These are phyloP conservation scores for Cyclanthera cordifolia DNA, from an alignment of 306 rosid species.

Conservation along the genomic window DNA sequence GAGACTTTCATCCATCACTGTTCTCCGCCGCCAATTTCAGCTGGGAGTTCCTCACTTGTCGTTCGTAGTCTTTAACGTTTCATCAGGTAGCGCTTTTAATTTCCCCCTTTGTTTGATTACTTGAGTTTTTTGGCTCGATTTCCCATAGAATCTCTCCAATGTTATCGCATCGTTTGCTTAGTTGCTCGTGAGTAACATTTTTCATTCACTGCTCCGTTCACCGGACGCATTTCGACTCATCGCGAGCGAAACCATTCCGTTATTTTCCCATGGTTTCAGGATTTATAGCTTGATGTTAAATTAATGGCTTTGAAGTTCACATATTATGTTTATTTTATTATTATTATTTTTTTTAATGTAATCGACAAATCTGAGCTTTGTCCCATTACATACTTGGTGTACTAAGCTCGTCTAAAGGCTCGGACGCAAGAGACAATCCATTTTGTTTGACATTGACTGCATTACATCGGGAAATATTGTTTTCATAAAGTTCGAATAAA, in stretches of 20 bases:
- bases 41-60: background rate
- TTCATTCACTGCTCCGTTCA: background rate
- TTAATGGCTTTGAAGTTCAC: background rate
- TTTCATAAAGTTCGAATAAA: too few relatives aligned
- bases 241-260: background rate
- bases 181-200: background rate
- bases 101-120: too few relatives aligned
- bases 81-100: background rate
- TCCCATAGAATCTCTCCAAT: background rate
- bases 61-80: background rate
- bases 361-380: too few relatives aligned
- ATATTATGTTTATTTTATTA: background rate
- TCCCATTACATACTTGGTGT: too few relatives aligned
- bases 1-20: background rate
- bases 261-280: background rate
- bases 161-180: background rate
- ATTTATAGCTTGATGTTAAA: background rate
- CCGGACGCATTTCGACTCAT: background rate
- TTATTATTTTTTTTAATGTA: too few relatives aligned
- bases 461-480: background rate
- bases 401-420: too few relatives aligned
- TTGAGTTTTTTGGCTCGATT: background rate
- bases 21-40: too few relatives aligned
- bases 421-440: too few relatives aligned
- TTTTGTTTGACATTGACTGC: background rate